phyloP scores from a whole-genome alignment of 2,329 filamentous ascomycete species.

The Pestalotiopsis sp. region DNA sequence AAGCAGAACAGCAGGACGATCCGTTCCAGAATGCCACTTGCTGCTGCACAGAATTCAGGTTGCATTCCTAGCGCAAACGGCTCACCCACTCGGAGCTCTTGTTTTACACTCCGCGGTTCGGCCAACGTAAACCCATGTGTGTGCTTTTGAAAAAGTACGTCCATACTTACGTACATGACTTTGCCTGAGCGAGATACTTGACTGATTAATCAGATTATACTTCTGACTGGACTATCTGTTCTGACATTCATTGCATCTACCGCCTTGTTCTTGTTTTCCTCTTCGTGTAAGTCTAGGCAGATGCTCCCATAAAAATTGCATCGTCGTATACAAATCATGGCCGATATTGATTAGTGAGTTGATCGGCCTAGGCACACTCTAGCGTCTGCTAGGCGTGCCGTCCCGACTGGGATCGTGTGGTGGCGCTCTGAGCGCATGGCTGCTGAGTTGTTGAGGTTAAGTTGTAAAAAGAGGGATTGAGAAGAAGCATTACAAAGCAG shows the following conservation, averaged over 20 bases:
- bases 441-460: background rate
- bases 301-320: background rate
- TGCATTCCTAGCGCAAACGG: slow-evolving; percentile 8
- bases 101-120: background rate
- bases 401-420: background rate
- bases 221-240: no score
- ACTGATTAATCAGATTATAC: no score
- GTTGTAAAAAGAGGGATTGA: no score
- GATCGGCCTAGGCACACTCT: background rate
- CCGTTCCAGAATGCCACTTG: background rate
- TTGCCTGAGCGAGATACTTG: background rate
- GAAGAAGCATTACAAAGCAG: background rate
- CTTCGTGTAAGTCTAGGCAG: background rate
- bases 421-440: background rate
- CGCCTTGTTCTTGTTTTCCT: background rate
- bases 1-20: background rate
- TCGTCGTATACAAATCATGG: background rate
- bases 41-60: background rate
- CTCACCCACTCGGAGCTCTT: background rate
- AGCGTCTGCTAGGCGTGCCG: background rate
- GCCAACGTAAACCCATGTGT: background rate
- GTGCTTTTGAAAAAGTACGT: background rate
- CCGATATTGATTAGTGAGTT: background rate
- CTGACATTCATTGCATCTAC: no score
- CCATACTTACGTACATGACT: background rate